Conservation (phyloP, 768 basidiomycete genomes). For the Trichaptum fuscoviolaceum region DNA sequence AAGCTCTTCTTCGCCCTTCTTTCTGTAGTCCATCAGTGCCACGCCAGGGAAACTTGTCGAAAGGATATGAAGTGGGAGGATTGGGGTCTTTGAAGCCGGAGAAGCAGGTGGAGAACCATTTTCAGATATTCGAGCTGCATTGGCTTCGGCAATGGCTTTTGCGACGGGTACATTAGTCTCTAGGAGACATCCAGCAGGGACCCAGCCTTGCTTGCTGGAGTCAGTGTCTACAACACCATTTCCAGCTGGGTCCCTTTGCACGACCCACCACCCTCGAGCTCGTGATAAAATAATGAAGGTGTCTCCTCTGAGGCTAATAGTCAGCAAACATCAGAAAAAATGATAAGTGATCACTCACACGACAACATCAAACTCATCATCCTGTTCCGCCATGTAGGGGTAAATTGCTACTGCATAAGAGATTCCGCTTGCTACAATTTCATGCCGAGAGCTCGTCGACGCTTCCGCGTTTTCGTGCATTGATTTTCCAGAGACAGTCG, state of each 20-base stretch:
- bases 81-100: slow-evolving; percentile 57
- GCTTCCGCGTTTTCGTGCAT: slow-evolving; percentile 16
- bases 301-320: slow-evolving; percentile 56
- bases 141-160: slow-evolving; percentile 79
- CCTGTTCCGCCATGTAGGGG: slow-evolving; percentile 97
- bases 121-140: slow-evolving; percentile 49
- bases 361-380: slow-evolving; percentile 96
- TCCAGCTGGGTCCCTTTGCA: slow-evolving; percentile 89
- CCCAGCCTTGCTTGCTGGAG: slow-evolving; percentile 87
- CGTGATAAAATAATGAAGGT: slow-evolving; percentile 91
- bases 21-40: slow-evolving; percentile 93
- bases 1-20: slow-evolving; percentile 90
- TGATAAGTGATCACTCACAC: slow-evolving; percentile 53
- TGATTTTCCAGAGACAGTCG: slow-evolving; percentile 28
- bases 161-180: slow-evolving; percentile 92
- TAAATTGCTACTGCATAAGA: slow-evolving; percentile 98
- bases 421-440: slow-evolving; percentile 36
- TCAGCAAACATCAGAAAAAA: background rate
- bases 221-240: slow-evolving; percentile 75
- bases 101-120: slow-evolving; percentile 26
- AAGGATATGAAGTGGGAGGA: slow-evolving; percentile 85
- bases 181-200: slow-evolving; percentile 93
- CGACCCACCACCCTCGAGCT: slow-evolving; percentile 99
- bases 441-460: slow-evolving; percentile 26
- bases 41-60: slow-evolving; percentile 97